Evolutionary conservation across 2,329 filamentous ascomycete genomes (phyloP), one percentile per base, ranked within the genome.

Genomic region (Colletotrichum lini): DNA sequence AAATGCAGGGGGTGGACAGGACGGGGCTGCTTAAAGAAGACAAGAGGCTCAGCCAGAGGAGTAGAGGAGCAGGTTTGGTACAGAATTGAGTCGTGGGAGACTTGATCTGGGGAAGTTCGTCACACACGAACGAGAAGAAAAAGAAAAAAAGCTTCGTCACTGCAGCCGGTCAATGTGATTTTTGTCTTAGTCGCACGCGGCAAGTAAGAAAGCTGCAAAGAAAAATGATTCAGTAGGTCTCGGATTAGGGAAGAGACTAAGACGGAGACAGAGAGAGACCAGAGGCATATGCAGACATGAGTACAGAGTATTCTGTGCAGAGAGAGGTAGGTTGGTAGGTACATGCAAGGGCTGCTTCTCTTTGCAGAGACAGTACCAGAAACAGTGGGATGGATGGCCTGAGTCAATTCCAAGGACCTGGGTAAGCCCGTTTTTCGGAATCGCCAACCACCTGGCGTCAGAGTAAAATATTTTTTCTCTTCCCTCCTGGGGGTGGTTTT

Each of bases 341-440:
- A 21, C 13, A 42, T 42, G 53, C 35, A 40, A 42, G n/a, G 35
- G 23, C 35, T 38, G 35, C 35, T 9, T 38, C 35, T 42, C 12
- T 42, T 21, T 38, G 4, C 2, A 57, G 30, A 63, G 30, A 49
- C 65, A 44, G 45, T 50, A 44, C 64, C 64, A 71, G 45, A 63
- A 71, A 57, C 57, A 62, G 57, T 35, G 56, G 54, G 63, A 70
- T 64, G 52, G 65, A 64, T 53, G 49, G 52, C 67, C 68, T 67
- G 64, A 67, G 64, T 71, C 64, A 68, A 71, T 71, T 61, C 64
- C 50, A 49, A 52, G 56, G 53, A 42, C 54, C 42, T 54, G 42
- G 35, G 35, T 38, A 13, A 58, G 68, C 63, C 64, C 64, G 68
- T 70, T 70, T 70, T 67, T 67, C 68, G 64, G 64, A 70, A 70